These are phyloP conservation scores for Paramecium biaurelia DNA, from an alignment of 73 alveolate genomes.

Conservation along the genomic window DNA sequence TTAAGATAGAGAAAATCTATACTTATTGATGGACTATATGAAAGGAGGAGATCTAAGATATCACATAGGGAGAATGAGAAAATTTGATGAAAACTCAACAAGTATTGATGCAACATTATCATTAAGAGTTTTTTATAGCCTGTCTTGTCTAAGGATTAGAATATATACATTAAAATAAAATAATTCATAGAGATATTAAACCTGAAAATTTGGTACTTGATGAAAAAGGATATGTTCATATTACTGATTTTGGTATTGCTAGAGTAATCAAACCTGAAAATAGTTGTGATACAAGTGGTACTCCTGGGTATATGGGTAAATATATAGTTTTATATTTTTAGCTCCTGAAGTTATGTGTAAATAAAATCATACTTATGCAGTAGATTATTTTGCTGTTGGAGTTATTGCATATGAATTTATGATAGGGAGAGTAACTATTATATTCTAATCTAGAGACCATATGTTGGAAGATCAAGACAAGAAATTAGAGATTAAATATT, in stretches of 20 bases:
- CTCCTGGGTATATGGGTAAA: constrained; percentile 87
- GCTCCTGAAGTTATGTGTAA: constrained; percentile 91
- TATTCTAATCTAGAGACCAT: constrained; percentile 68
- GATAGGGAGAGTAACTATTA: constrained; percentile 66
- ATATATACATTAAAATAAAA: constrained; percentile 85
- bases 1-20: constrained; percentile 84
- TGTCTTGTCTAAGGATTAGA: constrained; percentile 77
- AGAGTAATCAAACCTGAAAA: constrained; percentile 81
- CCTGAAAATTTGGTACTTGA: constrained; percentile 96
- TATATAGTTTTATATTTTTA: constrained; percentile 25
- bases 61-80: constrained; percentile 76
- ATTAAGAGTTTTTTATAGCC: constrained; percentile 71
- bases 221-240: constrained; percentile 76
- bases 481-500: constrained; percentile 83
- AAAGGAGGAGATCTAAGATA: constrained; percentile 89
- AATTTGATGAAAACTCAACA: constrained; percentile 80
- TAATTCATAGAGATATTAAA: constrained; percentile 94
- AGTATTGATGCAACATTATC: constrained; percentile 60
- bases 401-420: constrained; percentile 86
- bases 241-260: constrained; percentile 94
- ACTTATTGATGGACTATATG: constrained; percentile 88
- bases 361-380: constrained; percentile 77
- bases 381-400: constrained; percentile 93
- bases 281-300: constrained; percentile 86
- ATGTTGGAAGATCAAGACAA: constrained; percentile 81